Evolutionary conservation across 495 filamentous ascomycete species (phyloP).

Genomic region (Aspergillus sparsus): DNA sequence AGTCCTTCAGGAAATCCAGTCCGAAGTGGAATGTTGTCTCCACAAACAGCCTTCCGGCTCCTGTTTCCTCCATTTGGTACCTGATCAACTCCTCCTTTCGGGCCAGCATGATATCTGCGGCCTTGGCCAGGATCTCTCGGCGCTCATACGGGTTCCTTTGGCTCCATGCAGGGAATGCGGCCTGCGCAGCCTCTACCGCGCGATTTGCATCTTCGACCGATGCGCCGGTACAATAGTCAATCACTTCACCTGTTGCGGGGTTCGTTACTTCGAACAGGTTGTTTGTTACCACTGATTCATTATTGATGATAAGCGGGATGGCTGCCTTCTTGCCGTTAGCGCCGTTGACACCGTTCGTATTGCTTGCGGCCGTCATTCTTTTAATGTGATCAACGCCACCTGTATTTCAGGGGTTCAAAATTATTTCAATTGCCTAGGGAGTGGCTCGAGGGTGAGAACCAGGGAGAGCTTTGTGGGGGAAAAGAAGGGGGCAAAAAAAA

Average conservation of each 20-base stretch:
- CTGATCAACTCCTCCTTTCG: slow-evolving; percentile 62
- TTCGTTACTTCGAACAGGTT: slow-evolving; percentile 66
- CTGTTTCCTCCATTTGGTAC: slow-evolving; percentile 72
- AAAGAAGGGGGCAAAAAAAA: background rate
- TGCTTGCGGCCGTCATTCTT: slow-evolving; percentile 1
- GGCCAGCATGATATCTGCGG: slow-evolving; percentile 64
- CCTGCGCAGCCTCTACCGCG: slow-evolving; percentile 58
- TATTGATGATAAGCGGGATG: slow-evolving; percentile 74
- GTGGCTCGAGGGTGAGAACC: background rate
- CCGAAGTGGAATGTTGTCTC: slow-evolving; percentile 64
- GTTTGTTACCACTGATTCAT: slow-evolving; percentile 60
- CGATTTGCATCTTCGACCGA: slow-evolving; percentile 59
- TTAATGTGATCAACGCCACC: background rate
- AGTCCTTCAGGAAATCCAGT: slow-evolving; percentile 65
- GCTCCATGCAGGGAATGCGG: slow-evolving; percentile 72
- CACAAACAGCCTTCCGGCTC: slow-evolving; percentile 51
- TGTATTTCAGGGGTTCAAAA: slow-evolving; percentile 1
- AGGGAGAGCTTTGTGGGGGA: background rate
- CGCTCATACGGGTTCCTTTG: slow-evolving; percentile 60
- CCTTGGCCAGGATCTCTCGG: slow-evolving; percentile 70
- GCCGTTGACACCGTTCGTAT: slow-evolving; percentile 11
- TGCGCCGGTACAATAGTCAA: slow-evolving; percentile 64
- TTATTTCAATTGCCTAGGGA: background rate
- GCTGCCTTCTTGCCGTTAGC: slow-evolving; percentile 25
- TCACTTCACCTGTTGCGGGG: slow-evolving; percentile 61